phyloP scores from a whole-genome alignment of 306 rosid species.

The Purshia tridentata region DNA sequence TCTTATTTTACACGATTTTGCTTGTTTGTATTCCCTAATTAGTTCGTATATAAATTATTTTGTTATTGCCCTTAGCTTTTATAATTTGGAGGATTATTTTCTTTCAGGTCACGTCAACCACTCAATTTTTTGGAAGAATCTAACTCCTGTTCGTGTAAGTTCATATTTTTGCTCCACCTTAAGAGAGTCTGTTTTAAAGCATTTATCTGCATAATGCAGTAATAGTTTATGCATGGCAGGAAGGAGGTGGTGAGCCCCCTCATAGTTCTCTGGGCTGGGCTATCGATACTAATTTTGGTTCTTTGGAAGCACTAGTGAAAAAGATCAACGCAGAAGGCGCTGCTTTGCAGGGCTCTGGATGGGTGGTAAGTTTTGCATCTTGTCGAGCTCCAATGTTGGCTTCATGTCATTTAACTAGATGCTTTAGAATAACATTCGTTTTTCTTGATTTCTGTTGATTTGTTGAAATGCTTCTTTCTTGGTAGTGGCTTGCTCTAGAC shows the following conservation, averaged over 20 bases:
- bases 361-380: conserved; percentile 79
- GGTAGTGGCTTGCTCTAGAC: conserved; percentile 95
- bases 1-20: neutral
- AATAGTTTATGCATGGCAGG: conserved; percentile 43
- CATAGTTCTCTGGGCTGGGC: conserved; percentile 79
- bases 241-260: conserved; percentile 95
- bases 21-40: neutral
- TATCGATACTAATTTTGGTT: conserved; percentile 73
- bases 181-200: neutral
- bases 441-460: conserved; percentile 15
- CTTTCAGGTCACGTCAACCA: conserved; percentile 86
- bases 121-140: conserved; percentile 80
- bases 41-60: neutral
- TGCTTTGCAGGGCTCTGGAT: conserved; percentile 96
- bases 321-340: conserved; percentile 85
- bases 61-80: neutral
- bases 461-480: conserved; percentile 29
- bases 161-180: conserved; percentile 15
- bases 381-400: conserved; percentile 12
- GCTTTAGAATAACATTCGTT: neutral
- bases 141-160: conserved; percentile 57
- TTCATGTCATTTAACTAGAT: conserved; percentile 18
- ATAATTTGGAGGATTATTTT: neutral
- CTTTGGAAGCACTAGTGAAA: conserved; percentile 60
- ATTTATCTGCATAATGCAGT: neutral